phyloP scores from a whole-genome alignment of 345 rosid species.

The Streptanthus diversifolius region DNA sequence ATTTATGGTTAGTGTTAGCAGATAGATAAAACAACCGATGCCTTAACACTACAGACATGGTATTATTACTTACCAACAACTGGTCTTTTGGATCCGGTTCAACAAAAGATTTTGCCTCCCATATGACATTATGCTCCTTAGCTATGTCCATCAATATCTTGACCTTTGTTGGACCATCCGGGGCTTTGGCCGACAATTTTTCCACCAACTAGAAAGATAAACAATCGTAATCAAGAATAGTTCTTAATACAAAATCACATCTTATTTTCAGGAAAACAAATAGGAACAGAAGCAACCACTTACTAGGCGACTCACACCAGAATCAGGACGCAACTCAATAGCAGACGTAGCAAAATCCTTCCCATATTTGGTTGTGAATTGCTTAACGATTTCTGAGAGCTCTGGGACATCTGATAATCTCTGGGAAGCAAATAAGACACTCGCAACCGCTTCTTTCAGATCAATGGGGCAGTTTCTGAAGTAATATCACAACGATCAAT shows the following conservation, averaged over 20 bases:
- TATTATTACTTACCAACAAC: slow-evolving; percentile 34
- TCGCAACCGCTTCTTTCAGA: slow-evolving; percentile 71
- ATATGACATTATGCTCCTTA: slow-evolving; percentile 65
- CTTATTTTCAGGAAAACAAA: background rate
- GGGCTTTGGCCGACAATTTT: slow-evolving; percentile 73
- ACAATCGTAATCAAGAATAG: slow-evolving; percentile 8
- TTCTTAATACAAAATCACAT: too few species aligned
- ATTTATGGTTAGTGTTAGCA: too few species aligned
- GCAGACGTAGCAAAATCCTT: slow-evolving; percentile 78
- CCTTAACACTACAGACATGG: too few species aligned
- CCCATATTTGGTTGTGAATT: slow-evolving; percentile 78
- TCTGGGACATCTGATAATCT: slow-evolving; percentile 80
- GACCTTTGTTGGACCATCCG: slow-evolving; percentile 73
- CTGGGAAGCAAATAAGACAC: slow-evolving; percentile 70
- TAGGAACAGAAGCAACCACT: slow-evolving; percentile 15
- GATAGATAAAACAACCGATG: too few species aligned
- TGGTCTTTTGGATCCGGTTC: slow-evolving; percentile 49
- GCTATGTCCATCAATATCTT: slow-evolving; percentile 76
- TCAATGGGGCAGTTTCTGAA: slow-evolving; percentile 69
- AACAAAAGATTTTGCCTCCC: slow-evolving; percentile 67
- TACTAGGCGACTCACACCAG: slow-evolving; percentile 89
- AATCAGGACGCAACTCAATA: slow-evolving; percentile 64
- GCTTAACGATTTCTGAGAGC: slow-evolving; percentile 66
- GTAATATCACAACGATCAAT: slow-evolving; percentile 3
- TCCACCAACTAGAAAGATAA: slow-evolving; percentile 56